Percentiles rank a stretch among this genome's conserved stretches.
Evolutionary conservation across 2,329 filamentous ascomycete species (phyloP).

Genomic region (Cryphonectria parasitica): DNA sequence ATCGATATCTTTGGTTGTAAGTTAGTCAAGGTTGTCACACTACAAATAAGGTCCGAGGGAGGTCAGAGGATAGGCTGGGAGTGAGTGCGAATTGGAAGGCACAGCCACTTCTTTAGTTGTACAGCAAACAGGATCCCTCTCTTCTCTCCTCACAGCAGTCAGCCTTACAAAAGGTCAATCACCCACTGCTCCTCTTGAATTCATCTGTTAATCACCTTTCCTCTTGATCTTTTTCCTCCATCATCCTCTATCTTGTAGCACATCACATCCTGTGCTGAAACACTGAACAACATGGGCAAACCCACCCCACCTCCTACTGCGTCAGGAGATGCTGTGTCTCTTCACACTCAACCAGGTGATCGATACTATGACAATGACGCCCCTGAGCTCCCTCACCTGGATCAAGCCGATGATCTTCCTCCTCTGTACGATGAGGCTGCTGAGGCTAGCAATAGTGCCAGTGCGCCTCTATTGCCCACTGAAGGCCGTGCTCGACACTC

Average conservation of each 20-base stretch:
- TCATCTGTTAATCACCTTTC: neutral
- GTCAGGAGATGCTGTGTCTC: constrained; percentile 33
- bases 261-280: neutral
- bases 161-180: neutral
- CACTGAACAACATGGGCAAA: constrained; percentile 34
- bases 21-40: neutral
- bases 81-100: neutral
- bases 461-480: constrained; percentile 34
- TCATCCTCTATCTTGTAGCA: neutral
- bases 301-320: constrained; percentile 28
- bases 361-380: constrained; percentile 44
- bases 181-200: neutral
- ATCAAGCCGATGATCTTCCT: constrained; percentile 46
- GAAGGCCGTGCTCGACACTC: constrained; percentile 24
- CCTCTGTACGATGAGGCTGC: constrained; percentile 49
- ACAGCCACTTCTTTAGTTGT: neutral
- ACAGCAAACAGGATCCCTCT: neutral
- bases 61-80: neutral
- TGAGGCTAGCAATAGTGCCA: constrained; percentile 26
- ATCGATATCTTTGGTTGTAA: neutral
- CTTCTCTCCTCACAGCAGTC: neutral
- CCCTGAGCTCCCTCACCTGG: constrained; percentile 35
- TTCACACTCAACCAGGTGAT: constrained; percentile 36
- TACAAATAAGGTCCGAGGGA: neutral
- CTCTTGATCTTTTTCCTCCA: neutral